These are phyloP conservation scores for Ceratocystis albifundus DNA, from an alignment of 2,329 filamentous ascomycete genomes.

Conservation along the genomic window DNA sequence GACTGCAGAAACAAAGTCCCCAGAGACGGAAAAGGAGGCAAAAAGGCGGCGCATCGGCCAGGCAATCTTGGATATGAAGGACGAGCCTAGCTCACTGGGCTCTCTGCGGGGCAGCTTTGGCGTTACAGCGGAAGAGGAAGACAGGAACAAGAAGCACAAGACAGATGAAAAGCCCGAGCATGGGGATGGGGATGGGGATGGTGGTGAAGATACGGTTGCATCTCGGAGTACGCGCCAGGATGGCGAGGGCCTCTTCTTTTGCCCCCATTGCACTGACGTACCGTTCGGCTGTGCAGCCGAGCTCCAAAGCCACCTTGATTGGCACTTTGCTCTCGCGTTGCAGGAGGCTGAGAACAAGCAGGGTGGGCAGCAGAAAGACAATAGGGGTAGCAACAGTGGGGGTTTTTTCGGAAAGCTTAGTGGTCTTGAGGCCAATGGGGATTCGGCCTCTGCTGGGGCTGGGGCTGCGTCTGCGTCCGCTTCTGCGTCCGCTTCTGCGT, in stretches of 20 bases:
- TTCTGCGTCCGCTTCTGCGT: too few relatives aligned
- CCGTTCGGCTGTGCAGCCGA: constrained; percentile 36
- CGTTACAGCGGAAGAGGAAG: not conserved
- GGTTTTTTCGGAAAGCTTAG: not conserved
- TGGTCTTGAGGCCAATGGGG: not conserved
- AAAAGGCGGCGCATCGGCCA: constrained; percentile 13
- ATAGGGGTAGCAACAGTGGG: not conserved
- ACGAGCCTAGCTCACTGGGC: not conserved
- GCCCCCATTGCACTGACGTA: constrained; percentile 11
- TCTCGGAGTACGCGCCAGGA: not conserved
- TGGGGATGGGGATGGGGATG: too few relatives aligned
- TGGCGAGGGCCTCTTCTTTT: constrained; percentile 17
- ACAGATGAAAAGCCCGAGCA: not conserved
- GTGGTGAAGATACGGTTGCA: not conserved
- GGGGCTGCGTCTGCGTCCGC: not conserved
- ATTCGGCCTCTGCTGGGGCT: not conserved
- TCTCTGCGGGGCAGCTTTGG: too few relatives aligned
- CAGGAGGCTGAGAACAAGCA: constrained; percentile 43
- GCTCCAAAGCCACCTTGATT: constrained; percentile 71
- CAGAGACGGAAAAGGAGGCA: not conserved
- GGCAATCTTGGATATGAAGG: not conserved
- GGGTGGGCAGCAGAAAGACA: constrained; percentile 1
- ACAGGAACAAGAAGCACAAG: too few relatives aligned
- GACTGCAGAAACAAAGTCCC: too few relatives aligned
- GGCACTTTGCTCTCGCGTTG: constrained; percentile 85